Conservation (phyloP, 495 filamentous ascomycete genomes). For the Sordaria brevicollis region DNA sequence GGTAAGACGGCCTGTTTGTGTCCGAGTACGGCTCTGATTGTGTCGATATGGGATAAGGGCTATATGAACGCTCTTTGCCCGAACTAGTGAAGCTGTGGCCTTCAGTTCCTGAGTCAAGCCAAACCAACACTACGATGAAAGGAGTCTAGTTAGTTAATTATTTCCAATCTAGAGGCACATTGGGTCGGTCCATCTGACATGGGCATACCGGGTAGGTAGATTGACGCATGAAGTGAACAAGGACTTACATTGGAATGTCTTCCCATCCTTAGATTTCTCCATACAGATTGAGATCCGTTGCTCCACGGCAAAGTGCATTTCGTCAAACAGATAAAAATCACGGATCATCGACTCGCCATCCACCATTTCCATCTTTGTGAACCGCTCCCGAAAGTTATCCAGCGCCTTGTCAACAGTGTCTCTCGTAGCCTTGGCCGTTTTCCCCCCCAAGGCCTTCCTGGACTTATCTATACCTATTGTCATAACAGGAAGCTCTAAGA, state of each 20-base stretch:
- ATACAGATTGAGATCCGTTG: conserved; percentile 17
- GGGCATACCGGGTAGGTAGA: too few relatives aligned
- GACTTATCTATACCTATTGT: not conserved
- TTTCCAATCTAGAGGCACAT: too few relatives aligned
- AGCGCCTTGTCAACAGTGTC: too few relatives aligned
- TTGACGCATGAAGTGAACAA: not conserved
- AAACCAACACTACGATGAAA: not conserved
- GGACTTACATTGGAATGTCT: not conserved
- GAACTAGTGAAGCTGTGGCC: too few relatives aligned
- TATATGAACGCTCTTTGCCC: too few relatives aligned
- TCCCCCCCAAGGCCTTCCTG: not conserved
- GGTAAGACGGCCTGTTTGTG: too few relatives aligned
- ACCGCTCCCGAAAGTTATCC: too few relatives aligned
- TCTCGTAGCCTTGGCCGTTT: too few relatives aligned
- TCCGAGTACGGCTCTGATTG: too few relatives aligned
- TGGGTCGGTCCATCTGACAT: too few relatives aligned
- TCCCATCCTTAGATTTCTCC: not conserved
- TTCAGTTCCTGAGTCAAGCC: not conserved
- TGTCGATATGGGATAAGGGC: too few relatives aligned
- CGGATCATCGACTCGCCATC: conserved; percentile 22
- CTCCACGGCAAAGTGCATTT: conserved; percentile 14
- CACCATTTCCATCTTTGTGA: too few relatives aligned
- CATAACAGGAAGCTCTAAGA: not conserved
- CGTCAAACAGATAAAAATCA: conserved; percentile 9
- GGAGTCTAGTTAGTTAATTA: not conserved